Conservation (phyloP, 2,329 filamentous ascomycete genomes). For the Fusarium sp. region DNA sequence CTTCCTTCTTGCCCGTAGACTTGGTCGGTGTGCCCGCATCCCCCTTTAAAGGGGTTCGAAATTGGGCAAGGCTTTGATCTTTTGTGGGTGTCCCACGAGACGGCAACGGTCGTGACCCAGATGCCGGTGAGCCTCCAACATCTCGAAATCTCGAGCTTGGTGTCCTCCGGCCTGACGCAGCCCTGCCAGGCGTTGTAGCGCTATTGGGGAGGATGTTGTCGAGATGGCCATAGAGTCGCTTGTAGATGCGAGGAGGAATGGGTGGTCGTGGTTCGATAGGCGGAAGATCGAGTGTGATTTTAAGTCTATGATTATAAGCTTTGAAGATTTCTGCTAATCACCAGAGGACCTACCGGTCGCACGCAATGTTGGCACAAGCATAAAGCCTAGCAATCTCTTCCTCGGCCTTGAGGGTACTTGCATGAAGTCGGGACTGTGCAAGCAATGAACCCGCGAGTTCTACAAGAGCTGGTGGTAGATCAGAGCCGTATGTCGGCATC, state of each 20-base stretch:
- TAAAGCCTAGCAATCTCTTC: slow-evolving; percentile 90
- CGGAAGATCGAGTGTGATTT: slow-evolving; percentile 80
- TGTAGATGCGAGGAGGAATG: slow-evolving; percentile 83
- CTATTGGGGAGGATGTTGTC: slow-evolving; percentile 73
- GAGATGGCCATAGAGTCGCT: slow-evolving; percentile 84
- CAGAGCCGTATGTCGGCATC: slow-evolving; percentile 77
- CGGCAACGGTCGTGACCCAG: slow-evolving; percentile 49
- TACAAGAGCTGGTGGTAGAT: slow-evolving; percentile 76
- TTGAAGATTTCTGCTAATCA: too few species aligned
- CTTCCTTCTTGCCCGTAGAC: slow-evolving; percentile 50
- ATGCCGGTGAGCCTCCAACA: slow-evolving; percentile 40
- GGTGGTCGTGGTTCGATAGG: slow-evolving; percentile 81
- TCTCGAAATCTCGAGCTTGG: slow-evolving; percentile 48
- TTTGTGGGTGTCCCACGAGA: slow-evolving; percentile 61
- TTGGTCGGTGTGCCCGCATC: slow-evolving; percentile 55
- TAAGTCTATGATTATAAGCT: slow-evolving; percentile 66
- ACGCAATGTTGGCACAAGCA: slow-evolving; percentile 89
- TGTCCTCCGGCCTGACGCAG: slow-evolving; percentile 47
- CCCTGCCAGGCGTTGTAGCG: slow-evolving; percentile 46
- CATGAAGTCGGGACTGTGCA: slow-evolving; percentile 82
- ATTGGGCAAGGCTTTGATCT: slow-evolving; percentile 56
- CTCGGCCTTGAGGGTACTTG: slow-evolving; percentile 81
- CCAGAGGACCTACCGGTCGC: slow-evolving; percentile 72
- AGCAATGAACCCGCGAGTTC: slow-evolving; percentile 79
- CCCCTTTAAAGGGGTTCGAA: slow-evolving; percentile 51